A percentile compares a stretch with the other conserved stretches of the same genome.
phyloP scores from a whole-genome alignment of 2,329 filamentous ascomycete species.

The Microsporum audouinii region DNA sequence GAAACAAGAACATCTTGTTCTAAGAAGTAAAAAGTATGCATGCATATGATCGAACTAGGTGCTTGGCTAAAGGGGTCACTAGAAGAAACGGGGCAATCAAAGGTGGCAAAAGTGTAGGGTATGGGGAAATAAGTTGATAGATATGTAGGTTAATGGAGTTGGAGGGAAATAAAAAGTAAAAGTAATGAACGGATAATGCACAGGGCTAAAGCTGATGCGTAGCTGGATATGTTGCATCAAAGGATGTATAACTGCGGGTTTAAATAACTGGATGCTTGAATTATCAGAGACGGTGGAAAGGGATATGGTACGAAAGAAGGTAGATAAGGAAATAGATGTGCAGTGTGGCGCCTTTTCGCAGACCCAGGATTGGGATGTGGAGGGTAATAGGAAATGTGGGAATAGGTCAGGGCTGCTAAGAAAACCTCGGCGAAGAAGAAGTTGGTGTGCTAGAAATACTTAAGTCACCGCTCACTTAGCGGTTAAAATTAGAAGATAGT shows the following conservation, averaged over 20 bases:
- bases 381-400: not conserved
- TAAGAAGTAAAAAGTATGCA: not conserved
- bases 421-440: not conserved
- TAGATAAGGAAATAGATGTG: not conserved
- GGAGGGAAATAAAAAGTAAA: slow-evolving; percentile 4
- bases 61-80: not conserved
- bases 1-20: not conserved
- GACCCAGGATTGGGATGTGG: not conserved
- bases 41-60: not conserved
- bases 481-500: not conserved
- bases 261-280: not conserved
- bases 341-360: not conserved
- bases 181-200: not conserved
- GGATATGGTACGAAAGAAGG: not conserved
- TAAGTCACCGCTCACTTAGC: not conserved
- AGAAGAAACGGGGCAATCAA: not conserved
- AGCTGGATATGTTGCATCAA: not conserved
- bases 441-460: not conserved
- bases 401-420: not conserved
- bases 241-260: not conserved
- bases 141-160: not conserved
- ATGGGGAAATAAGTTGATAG: not conserved
- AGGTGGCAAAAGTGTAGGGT: slow-evolving; percentile 5
- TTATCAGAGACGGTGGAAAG: not conserved
- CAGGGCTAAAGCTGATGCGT: not conserved